Evolutionary conservation across 495 filamentous ascomycete genomes (phyloP).

Genomic region (Apodospora peruviana): DNA sequence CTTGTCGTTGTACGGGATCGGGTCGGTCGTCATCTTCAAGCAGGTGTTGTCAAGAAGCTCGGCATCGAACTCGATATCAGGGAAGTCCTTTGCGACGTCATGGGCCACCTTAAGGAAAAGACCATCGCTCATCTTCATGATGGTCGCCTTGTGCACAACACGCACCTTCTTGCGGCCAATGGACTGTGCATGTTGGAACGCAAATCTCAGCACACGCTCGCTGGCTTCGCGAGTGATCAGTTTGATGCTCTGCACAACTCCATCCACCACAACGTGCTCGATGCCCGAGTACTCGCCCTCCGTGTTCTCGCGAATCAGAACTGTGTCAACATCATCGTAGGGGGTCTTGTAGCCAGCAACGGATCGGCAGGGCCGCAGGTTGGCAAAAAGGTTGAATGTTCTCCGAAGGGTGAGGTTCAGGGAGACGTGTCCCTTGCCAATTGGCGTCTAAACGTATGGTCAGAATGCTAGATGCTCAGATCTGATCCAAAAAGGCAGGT

Average conservation of each 20-base stretch:
- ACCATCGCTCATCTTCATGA: conserved; percentile 99
- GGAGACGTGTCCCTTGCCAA: conserved; percentile 98
- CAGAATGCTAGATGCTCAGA: conserved; percentile 4
- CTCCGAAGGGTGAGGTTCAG: conserved; percentile 97
- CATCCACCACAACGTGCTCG: conserved; percentile 96
- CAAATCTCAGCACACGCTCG: conserved; percentile 90
- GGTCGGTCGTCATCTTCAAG: conserved; percentile 95
- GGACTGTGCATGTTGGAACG: conserved; percentile 92
- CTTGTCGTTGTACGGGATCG: conserved; percentile 94
- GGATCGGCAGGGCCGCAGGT: conserved; percentile 94
- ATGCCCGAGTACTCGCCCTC: conserved; percentile 99
- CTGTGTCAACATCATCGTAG: conserved; percentile 95
- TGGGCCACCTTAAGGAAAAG: conserved; percentile 86
- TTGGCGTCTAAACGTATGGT: conserved; percentile 65
- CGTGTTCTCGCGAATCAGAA: conserved; percentile 98
- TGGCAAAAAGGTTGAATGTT: conserved; percentile 99
- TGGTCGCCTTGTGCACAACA: conserved; percentile 97
- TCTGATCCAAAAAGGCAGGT: conserved; percentile 7
- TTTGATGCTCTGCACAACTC: conserved; percentile 98
- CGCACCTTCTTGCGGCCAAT: conserved; percentile 93
- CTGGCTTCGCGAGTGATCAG: conserved; percentile 90
- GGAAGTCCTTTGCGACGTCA: conserved; percentile 87
- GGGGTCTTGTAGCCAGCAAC: conserved; percentile 97
- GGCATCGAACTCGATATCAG: conserved; percentile 87
- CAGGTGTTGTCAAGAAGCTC: conserved; percentile 98